These are phyloP conservation scores for Pseudopithomyces maydicus DNA, from an alignment of 2,329 filamentous ascomycete species.

Conservation along the genomic window DNA sequence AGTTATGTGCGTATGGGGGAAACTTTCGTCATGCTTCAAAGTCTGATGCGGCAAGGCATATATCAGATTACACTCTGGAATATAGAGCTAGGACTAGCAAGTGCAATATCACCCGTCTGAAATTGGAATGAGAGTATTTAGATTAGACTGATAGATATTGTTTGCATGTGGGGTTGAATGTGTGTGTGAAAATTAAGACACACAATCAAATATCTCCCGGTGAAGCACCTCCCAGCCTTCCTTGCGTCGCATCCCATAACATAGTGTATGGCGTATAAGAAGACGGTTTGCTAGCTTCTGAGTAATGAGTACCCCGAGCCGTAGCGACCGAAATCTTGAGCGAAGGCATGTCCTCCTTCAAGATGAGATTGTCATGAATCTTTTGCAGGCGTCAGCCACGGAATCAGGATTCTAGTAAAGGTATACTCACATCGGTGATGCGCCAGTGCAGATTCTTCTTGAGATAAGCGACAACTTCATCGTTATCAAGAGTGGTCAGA, in stretches of 20 bases:
- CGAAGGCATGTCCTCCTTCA: not conserved
- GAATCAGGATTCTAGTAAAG: not conserved
- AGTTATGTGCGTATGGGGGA: no score
- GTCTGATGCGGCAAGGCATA: no score
- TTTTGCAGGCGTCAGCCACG: not conserved
- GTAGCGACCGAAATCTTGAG: not conserved
- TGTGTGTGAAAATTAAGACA: no score
- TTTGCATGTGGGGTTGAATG: no score
- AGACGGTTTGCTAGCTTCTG: not conserved
- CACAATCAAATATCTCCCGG: slow-evolving; percentile 15
- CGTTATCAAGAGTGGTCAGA: not conserved
- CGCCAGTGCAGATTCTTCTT: not conserved
- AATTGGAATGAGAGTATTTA: no score
- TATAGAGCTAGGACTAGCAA: no score
- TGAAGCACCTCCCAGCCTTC: slow-evolving; percentile 12
- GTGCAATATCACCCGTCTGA: no score
- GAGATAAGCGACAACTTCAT: not conserved
- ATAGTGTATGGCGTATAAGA: not conserved
- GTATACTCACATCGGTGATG: not conserved
- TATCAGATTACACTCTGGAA: no score
- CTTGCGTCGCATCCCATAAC: slow-evolving; percentile 1
- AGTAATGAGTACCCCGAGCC: not conserved
- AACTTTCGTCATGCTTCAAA: no score
- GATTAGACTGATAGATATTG: no score
- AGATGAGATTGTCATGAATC: not conserved